Evolutionary conservation across 345 rosid species (phyloP).

Genomic region (Eucalyptus guilfoylei): DNA sequence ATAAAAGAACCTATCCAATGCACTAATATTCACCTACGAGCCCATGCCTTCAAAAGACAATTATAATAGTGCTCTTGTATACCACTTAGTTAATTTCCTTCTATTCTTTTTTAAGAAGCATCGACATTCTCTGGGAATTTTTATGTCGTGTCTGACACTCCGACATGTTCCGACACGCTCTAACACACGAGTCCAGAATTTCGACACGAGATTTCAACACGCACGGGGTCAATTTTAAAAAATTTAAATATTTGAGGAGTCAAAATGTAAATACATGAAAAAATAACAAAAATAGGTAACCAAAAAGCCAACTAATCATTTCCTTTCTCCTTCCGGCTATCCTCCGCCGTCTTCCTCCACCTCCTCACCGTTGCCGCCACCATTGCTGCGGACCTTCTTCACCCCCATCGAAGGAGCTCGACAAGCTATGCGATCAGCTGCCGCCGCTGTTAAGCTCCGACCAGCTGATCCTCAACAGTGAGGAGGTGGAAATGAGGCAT

Average conservation of each 20-base stretch:
- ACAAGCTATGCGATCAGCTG: background rate
- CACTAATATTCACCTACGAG: background rate
- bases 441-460: background rate
- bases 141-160: fast-evolving
- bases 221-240: too few species aligned
- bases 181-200: too few species aligned
- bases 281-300: background rate
- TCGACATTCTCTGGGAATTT: too few species aligned
- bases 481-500: background rate
- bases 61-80: too few species aligned
- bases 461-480: background rate
- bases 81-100: background rate
- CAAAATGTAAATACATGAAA: too few species aligned
- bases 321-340: background rate
- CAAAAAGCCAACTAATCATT: background rate
- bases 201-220: fast-evolving
- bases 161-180: too few species aligned
- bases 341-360: background rate
- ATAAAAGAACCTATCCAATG: background rate
- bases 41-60: background rate
- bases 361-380: background rate
- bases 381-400: background rate
- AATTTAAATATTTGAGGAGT: too few species aligned
- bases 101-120: too few species aligned
- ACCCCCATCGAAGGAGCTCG: background rate